Base-by-base conservation (phyloP, 495 filamentous ascomycete genomes). In the Rostrohypoxylon terebratum region DNA sequence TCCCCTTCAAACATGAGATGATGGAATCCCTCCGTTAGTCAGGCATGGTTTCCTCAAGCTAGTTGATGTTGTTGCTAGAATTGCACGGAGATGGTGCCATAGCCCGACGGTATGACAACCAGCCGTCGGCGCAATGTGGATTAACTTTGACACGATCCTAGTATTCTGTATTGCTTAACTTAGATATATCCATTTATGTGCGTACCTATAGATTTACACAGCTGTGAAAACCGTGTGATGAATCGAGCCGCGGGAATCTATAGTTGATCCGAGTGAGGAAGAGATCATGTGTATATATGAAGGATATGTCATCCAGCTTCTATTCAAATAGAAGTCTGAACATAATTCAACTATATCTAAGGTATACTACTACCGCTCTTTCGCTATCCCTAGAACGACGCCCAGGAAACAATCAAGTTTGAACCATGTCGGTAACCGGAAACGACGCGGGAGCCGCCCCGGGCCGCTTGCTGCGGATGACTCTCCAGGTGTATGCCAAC, bases 401-500 rank as follows among this genome's bases (percentile, higher is more conserved):
- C 3, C 8, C 31, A 20, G 59, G 25, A 66, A 13, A 38, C 23
- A 25, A 40, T 9, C 40, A 14, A 21, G 5, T 13, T 21, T n/a
- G 2, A 40, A 23, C 21, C 4, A 70, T 65, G 53, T 42, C 60
- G 7, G 25, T 11, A 31, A 6, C 40, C 0, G 1, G 13, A 25
- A 38, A 63, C 4, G 51, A 44, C 4, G 50, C 34, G 3, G 25
- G 11, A 16, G 25, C 42, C 33, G 59, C 60, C n/a, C 54, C 44
- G 16, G 42, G 59, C 20, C 20, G 53, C 8, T 25, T 64, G 18
- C 51, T 59, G 1, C 59, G 60, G 23, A 14, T 63, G 34, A 69
- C 53, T 9, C 21, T 70, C 0, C 36, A 70, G 14, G 54, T 70
- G 33, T 64, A 60, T 9, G 51, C 14, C 6, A 55, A 70, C 13